Conservation (phyloP, 306 rosid genomes). For the Cicer yamashitae region DNA sequence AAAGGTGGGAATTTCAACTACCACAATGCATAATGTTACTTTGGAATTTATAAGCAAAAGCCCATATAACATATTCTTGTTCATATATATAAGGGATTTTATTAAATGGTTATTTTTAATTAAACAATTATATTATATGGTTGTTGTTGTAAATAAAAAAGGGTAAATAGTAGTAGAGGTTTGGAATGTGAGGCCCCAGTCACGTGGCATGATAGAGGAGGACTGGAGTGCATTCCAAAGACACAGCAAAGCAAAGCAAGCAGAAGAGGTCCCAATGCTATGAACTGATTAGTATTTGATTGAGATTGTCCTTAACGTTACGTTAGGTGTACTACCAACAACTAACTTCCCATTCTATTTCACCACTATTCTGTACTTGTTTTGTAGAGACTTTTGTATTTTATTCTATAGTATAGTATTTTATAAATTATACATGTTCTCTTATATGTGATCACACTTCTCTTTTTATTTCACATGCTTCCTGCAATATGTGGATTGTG, state of each 20-base stretch:
- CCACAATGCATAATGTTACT: neutral
- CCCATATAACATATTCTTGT: neutral
- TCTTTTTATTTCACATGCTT: slow-evolving; percentile 54
- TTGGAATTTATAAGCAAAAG: neutral
- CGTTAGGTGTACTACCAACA: slow-evolving; percentile 41
- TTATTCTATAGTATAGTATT: neutral
- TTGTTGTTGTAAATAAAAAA: slow-evolving; percentile 7
- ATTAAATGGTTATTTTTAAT: neutral
- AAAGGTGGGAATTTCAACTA: slow-evolving; percentile 34
- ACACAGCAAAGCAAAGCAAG: slow-evolving; percentile 46
- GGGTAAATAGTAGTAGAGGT: neutral
- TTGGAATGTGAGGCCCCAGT: slow-evolving; percentile 49
- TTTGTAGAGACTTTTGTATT: neutral
- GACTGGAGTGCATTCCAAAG: slow-evolving; percentile 41
- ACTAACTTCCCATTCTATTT: slow-evolving; percentile 44
- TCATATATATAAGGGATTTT: too few relatives aligned
- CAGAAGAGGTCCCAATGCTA: slow-evolving; percentile 42
- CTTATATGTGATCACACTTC: neutral
- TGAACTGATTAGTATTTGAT: slow-evolving; percentile 29
- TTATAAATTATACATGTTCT: neutral
- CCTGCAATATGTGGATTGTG: slow-evolving; percentile 8
- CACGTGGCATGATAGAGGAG: slow-evolving; percentile 56
- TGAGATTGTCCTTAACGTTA: slow-evolving; percentile 47
- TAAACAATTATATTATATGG: neutral
- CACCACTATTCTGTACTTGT: neutral